phyloP scores from a whole-genome alignment of 164 flowering plant species.

The Dillenia turbinata region DNA sequence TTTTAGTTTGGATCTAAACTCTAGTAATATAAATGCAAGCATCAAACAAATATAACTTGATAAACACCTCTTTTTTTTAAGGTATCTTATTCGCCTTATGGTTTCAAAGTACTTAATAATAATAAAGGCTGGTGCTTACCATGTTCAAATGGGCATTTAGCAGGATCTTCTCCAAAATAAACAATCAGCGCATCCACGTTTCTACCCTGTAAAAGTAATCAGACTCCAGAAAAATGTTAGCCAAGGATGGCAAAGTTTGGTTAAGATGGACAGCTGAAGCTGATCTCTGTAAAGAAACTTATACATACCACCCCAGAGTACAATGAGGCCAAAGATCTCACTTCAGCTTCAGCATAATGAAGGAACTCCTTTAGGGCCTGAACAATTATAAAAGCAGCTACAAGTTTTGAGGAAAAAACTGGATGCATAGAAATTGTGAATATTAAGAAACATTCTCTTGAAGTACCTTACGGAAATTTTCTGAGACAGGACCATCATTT shows the following conservation, averaged over 20 bases:
- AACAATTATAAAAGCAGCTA: neutral
- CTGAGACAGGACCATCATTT: slow-evolving; percentile 87
- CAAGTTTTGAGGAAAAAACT: neutral
- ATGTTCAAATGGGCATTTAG: slow-evolving; percentile 93
- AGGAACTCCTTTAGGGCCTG: slow-evolving; percentile 86
- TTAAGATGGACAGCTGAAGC: neutral
- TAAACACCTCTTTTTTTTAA: neutral
- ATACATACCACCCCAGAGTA: slow-evolving; percentile 85
- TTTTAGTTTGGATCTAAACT: too few species aligned
- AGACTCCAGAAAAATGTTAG: slow-evolving; percentile 5
- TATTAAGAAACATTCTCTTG: neutral
- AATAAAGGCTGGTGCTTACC: slow-evolving; percentile 35
- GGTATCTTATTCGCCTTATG: neutral
- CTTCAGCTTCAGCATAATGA: slow-evolving; percentile 79
- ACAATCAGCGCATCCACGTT: slow-evolving; percentile 83
- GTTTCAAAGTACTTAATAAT: neutral
- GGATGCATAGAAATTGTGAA: neutral
- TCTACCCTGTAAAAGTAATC: slow-evolving; percentile 61
- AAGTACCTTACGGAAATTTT: slow-evolving; percentile 62
- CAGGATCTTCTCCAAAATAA: slow-evolving; percentile 98
- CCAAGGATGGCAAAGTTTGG: neutral
- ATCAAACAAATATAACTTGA: neutral
- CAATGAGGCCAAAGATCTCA: slow-evolving; percentile 73
- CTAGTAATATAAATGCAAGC: too few species aligned
- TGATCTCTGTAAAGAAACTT: neutral